These are phyloP conservation scores for Gossypium gossypioides DNA, from an alignment of 441 rosid genomes.

Conservation along the genomic window DNA sequence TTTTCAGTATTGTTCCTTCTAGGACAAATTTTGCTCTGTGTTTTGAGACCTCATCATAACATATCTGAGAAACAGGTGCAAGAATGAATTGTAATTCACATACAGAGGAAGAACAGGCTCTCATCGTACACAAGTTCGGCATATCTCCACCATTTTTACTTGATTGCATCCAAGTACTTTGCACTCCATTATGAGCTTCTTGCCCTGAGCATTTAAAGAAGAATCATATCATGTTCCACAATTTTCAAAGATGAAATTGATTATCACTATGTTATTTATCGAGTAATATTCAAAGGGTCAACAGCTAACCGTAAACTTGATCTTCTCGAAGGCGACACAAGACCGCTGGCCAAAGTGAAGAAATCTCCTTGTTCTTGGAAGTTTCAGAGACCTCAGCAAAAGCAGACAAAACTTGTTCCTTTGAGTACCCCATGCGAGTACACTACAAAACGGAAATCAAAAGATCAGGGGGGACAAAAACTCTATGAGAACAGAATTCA, in stretches of 20 bases:
- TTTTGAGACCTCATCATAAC: not conserved
- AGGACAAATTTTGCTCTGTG: not conserved
- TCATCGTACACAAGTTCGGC: conserved; percentile 30
- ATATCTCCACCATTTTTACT: conserved; percentile 22
- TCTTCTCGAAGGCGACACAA: conserved; percentile 63
- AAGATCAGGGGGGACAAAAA: not conserved
- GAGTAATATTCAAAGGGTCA: conserved; percentile 8
- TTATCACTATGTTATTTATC: not conserved
- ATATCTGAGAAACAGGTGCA: conserved; percentile 6
- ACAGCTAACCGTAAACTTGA: conserved; percentile 36
- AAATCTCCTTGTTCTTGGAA: conserved; percentile 41
- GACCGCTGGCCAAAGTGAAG: conserved; percentile 57
- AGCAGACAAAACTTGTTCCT: conserved; percentile 55
- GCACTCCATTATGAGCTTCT: conserved; percentile 28
- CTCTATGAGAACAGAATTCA: not conserved
- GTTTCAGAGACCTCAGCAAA: conserved; percentile 50
- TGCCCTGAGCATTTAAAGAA: conserved; percentile 31
- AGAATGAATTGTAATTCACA: conserved; percentile 13
- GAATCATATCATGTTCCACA: not conserved
- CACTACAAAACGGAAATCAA: conserved; percentile 32
- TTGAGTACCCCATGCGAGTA: conserved; percentile 49
- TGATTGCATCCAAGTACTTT: conserved; percentile 25
- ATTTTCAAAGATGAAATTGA: conserved; percentile 14
- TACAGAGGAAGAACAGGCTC: conserved; percentile 67
- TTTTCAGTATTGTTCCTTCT: not conserved